These are phyloP conservation scores for Melanomma pulvis-pyrius DNA, from an alignment of 495 filamentous ascomycete species.

Conservation along the genomic window DNA sequence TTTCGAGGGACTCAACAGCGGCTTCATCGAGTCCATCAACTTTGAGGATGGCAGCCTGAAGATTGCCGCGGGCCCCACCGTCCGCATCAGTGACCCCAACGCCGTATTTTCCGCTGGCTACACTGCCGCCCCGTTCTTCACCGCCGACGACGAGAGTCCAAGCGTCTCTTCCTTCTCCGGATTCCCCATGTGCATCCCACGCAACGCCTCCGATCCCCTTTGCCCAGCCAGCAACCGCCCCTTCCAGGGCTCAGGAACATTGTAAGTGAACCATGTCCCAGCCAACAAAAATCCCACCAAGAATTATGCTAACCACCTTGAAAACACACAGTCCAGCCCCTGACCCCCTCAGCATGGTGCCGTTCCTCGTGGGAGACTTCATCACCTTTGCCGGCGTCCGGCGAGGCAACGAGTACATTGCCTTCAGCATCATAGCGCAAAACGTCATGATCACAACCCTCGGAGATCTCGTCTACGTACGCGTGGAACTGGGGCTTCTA, in stretches of 20 bases:
- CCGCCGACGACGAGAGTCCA: conserved; percentile 47
- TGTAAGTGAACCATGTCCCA: too few species aligned
- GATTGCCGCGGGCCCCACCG: conserved; percentile 44
- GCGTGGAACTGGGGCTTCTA: conserved; percentile 44
- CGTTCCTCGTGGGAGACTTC: conserved; percentile 47
- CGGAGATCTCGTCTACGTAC: conserved; percentile 37
- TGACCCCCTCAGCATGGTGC: conserved; percentile 46
- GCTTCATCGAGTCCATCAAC: conserved; percentile 46
- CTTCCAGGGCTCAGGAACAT: too few species aligned
- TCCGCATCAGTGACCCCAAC: conserved; percentile 51
- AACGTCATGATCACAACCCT: conserved; percentile 45
- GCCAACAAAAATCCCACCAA: too few species aligned
- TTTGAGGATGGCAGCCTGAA: conserved; percentile 41
- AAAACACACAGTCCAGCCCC: conserved; percentile 21
- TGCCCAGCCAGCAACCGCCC: conserved; percentile 48
- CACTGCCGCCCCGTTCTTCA: conserved; percentile 44
- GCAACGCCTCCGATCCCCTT: conserved; percentile 39
- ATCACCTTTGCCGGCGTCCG: conserved; percentile 45
- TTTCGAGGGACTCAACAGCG: conserved; percentile 41
- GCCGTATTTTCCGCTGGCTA: conserved; percentile 43
- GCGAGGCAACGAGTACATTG: conserved; percentile 35
- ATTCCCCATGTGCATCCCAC: conserved; percentile 52
- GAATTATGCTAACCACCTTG: too few species aligned
- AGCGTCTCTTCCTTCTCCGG: conserved; percentile 47
- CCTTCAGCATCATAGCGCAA: conserved; percentile 42